Percentiles rank a stretch among this genome's conserved stretches.
phyloP scores from a whole-genome alignment of 2,329 filamentous ascomycete genomes.

The Phyllosticta citrichinensis region DNA sequence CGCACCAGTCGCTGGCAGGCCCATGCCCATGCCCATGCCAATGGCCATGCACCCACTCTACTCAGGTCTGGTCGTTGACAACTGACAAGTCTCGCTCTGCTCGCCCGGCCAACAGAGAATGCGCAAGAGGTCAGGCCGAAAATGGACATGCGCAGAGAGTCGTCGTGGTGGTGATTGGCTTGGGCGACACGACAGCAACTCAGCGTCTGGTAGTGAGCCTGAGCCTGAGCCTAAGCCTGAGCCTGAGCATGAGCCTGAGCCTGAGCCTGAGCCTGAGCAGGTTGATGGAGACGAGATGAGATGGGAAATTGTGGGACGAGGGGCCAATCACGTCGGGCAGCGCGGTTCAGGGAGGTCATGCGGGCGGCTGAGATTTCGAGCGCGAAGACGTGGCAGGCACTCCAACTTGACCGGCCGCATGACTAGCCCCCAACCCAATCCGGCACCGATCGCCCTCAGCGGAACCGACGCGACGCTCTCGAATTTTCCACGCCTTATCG shows the following conservation, averaged over 20 bases:
- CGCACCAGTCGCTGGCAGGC: background rate
- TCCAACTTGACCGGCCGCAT: no score
- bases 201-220: background rate
- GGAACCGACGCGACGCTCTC: background rate
- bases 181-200: background rate
- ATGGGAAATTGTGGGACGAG: background rate
- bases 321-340: background rate
- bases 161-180: background rate
- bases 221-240: no score
- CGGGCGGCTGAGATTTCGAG: background rate
- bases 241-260: no score
- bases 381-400: background rate
- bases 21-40: no score
- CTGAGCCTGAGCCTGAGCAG: no score
- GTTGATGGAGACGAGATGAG: background rate
- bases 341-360: background rate
- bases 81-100: background rate
- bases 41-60: background rate
- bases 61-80: background rate
- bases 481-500: background rate
- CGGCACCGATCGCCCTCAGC: no score
- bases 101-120: background rate
- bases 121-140: no score
- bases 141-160: no score
- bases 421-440: no score